Percentiles rank a stretch among this genome's conserved stretches.
phyloP scores from a whole-genome alignment of 768 basidiomycete species.

The Crassisporium funariophilum region DNA sequence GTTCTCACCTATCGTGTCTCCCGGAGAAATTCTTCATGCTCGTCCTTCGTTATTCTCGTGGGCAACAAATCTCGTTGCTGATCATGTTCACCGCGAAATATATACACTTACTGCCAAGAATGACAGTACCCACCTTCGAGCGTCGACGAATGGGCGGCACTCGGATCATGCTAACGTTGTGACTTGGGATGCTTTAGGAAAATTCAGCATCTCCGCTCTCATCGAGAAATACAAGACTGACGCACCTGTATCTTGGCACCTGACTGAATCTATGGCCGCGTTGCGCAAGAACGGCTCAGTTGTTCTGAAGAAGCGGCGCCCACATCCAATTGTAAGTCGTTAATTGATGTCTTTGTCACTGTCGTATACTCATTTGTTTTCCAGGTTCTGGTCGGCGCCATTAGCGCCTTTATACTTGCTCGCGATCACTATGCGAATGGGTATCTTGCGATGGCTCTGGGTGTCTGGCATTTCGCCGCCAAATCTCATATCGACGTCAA shows the following conservation, averaged over 20 bases:
- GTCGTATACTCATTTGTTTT: not conserved
- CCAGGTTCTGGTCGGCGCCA: slow-evolving; percentile 23
- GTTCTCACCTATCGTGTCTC: not conserved
- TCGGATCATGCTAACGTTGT: not conserved
- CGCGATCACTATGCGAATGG: slow-evolving; percentile 23
- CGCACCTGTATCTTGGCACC: slow-evolving; percentile 15
- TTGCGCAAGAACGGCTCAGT: slow-evolving; percentile 12
- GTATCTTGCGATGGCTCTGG: slow-evolving; percentile 21
- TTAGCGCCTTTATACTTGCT: slow-evolving; percentile 20
- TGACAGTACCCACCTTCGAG: not conserved
- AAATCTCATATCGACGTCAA: slow-evolving; percentile 26
- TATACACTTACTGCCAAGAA: not conserved
- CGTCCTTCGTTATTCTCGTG: slow-evolving; percentile 1
- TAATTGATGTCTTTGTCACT: not conserved
- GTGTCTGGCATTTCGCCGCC: slow-evolving; percentile 22
- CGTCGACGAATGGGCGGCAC: not conserved
- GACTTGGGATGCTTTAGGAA: not conserved
- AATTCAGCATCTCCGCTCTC: slow-evolving; percentile 15
- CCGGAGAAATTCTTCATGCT: not conserved
- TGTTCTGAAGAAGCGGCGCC: slow-evolving; percentile 17
- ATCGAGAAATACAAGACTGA: slow-evolving; percentile 12
- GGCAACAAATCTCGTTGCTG: slow-evolving; percentile 3
- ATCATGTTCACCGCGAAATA: not conserved
- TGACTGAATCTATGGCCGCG: slow-evolving; percentile 22
- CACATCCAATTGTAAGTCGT: slow-evolving; percentile 21